phyloP scores from a whole-genome alignment of 1,139 yeast species.

The Magnusiomyces starmeri region DNA sequence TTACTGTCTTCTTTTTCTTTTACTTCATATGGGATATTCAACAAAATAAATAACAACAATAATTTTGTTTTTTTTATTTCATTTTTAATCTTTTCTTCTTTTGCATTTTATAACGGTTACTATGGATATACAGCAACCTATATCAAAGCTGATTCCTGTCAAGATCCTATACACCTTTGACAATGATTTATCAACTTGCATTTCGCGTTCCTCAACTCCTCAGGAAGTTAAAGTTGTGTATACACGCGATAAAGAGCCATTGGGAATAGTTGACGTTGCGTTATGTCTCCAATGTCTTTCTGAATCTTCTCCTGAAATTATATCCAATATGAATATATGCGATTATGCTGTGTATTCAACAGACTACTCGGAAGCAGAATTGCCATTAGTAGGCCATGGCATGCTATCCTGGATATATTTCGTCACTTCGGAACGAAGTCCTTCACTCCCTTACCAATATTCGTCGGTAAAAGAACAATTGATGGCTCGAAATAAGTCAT shows the following conservation, averaged over 20 bases:
- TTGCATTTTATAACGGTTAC: conserved; percentile 1
- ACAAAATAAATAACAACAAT: neutral
- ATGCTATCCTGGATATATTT: conserved; percentile 18
- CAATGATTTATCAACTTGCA: conserved; percentile 28
- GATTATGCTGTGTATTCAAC: conserved; percentile 38
- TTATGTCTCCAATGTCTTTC: conserved; percentile 31
- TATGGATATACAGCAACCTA: conserved; percentile 3
- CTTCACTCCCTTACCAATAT: neutral
- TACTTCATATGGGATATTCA: neutral
- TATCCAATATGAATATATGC: conserved; percentile 23
- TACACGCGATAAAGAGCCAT: conserved; percentile 21
- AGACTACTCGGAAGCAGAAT: conserved; percentile 36
- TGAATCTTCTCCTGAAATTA: conserved; percentile 34
- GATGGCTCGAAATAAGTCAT: neutral
- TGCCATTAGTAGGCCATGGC: conserved; percentile 39
- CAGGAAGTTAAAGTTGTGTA: conserved; percentile 25
- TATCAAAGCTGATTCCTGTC: conserved; percentile 17
- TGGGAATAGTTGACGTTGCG: conserved; percentile 33
- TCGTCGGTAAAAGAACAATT: neutral
- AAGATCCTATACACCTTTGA: conserved; percentile 36
- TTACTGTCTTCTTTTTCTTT: neutral
- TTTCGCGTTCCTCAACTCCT: conserved; percentile 29
- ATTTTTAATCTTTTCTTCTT: neutral
- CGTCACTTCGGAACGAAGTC: neutral
- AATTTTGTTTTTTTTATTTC: too few relatives aligned